phyloP scores from a whole-genome alignment of 2,329 filamentous ascomycete species.

The Penicillium sp. region DNA sequence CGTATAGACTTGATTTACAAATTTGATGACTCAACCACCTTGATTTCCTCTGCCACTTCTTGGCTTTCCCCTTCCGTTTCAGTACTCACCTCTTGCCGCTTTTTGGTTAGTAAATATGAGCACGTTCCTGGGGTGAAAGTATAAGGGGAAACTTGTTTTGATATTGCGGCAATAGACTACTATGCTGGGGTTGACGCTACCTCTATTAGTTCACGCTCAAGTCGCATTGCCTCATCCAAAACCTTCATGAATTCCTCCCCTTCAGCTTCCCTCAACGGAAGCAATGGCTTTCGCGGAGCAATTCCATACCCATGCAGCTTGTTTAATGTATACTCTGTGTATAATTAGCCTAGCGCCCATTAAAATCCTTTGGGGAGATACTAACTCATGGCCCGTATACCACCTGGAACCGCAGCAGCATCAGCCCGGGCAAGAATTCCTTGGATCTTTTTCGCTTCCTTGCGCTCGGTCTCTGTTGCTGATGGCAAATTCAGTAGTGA shows the following conservation, averaged over 20 bases:
- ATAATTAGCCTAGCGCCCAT: neutral
- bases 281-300: neutral
- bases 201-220: neutral
- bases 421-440: neutral
- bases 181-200: neutral
- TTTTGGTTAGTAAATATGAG: neutral
- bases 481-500: conserved; percentile 17
- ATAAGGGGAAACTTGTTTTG: neutral
- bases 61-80: neutral
- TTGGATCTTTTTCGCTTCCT: neutral
- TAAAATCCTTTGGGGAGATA: neutral
- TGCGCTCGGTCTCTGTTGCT: neutral
- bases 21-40: neutral
- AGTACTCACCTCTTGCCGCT: neutral
- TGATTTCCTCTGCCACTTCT: neutral
- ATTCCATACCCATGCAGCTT: neutral
- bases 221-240: neutral
- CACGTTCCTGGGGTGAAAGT: neutral
- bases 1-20: neutral
- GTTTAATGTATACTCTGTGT: neutral
- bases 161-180: neutral
- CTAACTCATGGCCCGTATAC: neutral
- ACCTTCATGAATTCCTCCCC: neutral
- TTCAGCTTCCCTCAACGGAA: neutral
- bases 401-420: neutral